These are phyloP conservation scores for Pseudozyma flocculosa DNA, from an alignment of 1,284 basidiomycete species.

Conservation along the genomic window DNA sequence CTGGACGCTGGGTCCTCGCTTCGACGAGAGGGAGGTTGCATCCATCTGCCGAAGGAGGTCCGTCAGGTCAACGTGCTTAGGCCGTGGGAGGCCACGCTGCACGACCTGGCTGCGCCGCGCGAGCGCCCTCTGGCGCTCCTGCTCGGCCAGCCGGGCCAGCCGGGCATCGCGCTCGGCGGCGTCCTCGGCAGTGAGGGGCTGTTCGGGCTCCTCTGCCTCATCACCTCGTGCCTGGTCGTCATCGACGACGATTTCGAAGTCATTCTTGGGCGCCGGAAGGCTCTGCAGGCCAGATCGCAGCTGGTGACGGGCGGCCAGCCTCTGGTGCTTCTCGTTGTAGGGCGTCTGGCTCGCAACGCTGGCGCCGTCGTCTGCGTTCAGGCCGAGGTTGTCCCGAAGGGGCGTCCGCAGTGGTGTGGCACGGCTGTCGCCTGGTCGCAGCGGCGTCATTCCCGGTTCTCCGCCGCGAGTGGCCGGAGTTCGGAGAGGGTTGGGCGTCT, in stretches of 20 bases:
- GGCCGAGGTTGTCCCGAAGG: slow-evolving; percentile 81
- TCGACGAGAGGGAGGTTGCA: slow-evolving; percentile 44
- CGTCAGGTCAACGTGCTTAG: slow-evolving; percentile 75
- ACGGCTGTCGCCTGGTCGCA: slow-evolving; percentile 11
- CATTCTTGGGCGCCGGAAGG: slow-evolving; percentile 91
- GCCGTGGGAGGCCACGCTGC: slow-evolving; percentile 80
- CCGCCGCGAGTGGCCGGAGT: slow-evolving; percentile 64
- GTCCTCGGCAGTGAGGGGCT: slow-evolving; percentile 62
- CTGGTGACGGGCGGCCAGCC: slow-evolving; percentile 57
- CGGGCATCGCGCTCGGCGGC: slow-evolving; percentile 87
- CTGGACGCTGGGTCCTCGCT: slow-evolving; percentile 61
- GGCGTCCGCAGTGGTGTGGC: slow-evolving; percentile 76
- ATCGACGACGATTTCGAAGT: slow-evolving; percentile 91
- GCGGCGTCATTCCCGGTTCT: slow-evolving; percentile 53
- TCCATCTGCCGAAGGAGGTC: slow-evolving; percentile 63
- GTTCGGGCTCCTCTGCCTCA: slow-evolving; percentile 4
- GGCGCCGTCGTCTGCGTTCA: slow-evolving; percentile 65
- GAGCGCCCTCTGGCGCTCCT: slow-evolving; percentile 71
- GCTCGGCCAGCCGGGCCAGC: slow-evolving; percentile 66
- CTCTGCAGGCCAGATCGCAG: slow-evolving; percentile 78
- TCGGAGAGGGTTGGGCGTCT: slow-evolving; percentile 92
- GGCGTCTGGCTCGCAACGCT: slow-evolving; percentile 35
- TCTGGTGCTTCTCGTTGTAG: slow-evolving; percentile 26
- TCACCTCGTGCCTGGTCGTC: slow-evolving; percentile 39
- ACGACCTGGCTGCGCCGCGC: slow-evolving; percentile 80